Conservation (phyloP, 805 yeast genomes). For the Maudiozyma bulderi region DNA sequence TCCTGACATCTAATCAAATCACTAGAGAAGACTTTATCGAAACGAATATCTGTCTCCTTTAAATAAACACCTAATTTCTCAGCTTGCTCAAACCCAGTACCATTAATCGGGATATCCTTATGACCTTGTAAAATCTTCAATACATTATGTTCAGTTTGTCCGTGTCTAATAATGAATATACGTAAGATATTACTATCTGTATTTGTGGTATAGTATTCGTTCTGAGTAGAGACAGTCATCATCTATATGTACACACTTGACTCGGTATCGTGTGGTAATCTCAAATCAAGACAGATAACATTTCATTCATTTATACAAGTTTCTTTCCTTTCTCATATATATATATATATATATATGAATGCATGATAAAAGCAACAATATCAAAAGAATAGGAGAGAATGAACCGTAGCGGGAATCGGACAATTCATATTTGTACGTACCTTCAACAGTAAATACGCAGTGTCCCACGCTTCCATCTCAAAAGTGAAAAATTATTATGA, state of each 20-base stretch:
- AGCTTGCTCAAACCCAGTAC: slow-evolving; percentile 55
- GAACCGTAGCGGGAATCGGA: too few species aligned
- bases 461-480: too few species aligned
- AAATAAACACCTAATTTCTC: slow-evolving; percentile 36
- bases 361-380: too few species aligned
- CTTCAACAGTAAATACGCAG: too few species aligned
- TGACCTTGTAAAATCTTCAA: slow-evolving; percentile 74
- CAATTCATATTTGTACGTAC: too few species aligned
- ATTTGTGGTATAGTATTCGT: slow-evolving; percentile 22
- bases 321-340: too few species aligned
- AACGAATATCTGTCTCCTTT: slow-evolving; percentile 26
- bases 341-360: too few species aligned
- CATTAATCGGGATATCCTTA: slow-evolving; percentile 52
- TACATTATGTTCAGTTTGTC: slow-evolving; percentile 70
- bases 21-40: slow-evolving; percentile 32
- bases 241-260: neutral
- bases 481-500: too few species aligned
- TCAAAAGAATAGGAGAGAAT: too few species aligned
- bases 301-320: too few species aligned
- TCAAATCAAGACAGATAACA: too few species aligned
- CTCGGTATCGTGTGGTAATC: too few species aligned
- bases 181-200: slow-evolving; percentile 33
- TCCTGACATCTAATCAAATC: slow-evolving; percentile 47
- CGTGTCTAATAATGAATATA: slow-evolving; percentile 67
- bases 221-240: neutral